phyloP scores from a whole-genome alignment of 345 rosid genomes.

The Eucalyptus fibrosa region DNA sequence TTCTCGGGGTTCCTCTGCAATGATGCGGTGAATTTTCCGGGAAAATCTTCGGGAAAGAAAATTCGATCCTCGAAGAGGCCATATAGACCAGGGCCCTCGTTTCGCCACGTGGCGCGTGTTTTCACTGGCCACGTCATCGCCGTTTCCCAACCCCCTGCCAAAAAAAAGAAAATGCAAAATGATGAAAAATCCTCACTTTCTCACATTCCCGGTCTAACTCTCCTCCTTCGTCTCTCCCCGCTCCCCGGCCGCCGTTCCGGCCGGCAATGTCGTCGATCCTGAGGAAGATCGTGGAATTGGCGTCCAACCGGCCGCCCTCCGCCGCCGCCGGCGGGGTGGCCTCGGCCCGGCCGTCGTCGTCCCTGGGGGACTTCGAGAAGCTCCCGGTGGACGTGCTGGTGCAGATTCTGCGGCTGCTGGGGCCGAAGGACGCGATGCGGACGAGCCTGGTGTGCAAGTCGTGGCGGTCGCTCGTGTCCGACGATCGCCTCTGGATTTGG shows the following conservation, averaged over 20 bases:
- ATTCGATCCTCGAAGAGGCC: neutral
- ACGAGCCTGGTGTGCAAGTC: conserved; percentile 30
- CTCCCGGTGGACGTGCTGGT: conserved; percentile 53
- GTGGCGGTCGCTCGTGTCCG: conserved; percentile 35
- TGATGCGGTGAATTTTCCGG: neutral
- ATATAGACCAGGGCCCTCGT: neutral
- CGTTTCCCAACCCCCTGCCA: neutral
- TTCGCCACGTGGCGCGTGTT: neutral
- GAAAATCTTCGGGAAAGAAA: neutral
- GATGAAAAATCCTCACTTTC: neutral
- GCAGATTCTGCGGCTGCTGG: conserved; percentile 43
- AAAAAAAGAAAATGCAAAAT: neutral
- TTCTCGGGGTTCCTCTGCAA: neutral
- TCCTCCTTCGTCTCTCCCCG: neutral
- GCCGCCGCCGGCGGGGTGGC: neutral
- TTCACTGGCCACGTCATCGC: neutral
- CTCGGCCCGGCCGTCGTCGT: neutral
- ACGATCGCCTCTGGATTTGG: conserved; percentile 58
- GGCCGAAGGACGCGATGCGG: conserved; percentile 51
- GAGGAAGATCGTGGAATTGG: conserved; percentile 36
- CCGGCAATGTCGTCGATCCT: conserved; percentile 14
- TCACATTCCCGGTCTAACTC: neutral
- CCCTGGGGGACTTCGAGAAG: conserved; percentile 47
- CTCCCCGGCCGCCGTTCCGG: neutral
- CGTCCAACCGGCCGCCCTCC: conserved; percentile 14